Evolutionary conservation across 164 flowering plant genomes (phyloP).

Genomic region (Nymphaea colorata): DNA sequence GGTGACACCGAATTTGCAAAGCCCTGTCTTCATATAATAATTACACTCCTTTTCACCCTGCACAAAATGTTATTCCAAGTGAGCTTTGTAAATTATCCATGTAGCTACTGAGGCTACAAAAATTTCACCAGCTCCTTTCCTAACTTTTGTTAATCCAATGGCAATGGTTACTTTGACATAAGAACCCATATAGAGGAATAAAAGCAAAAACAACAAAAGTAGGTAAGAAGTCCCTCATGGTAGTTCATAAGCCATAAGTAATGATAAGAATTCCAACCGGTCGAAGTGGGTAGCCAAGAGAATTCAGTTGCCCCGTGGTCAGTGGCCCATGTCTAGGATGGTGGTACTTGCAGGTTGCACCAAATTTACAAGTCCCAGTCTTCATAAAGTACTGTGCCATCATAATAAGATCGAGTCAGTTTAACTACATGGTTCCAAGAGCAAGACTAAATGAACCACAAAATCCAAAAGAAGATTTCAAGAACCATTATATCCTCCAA

Average conservation of each 20-base stretch:
- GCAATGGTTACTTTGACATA: background rate
- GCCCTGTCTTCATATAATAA: slow-evolving; percentile 79
- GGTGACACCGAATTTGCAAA: slow-evolving; percentile 81
- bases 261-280: slow-evolving; percentile 42
- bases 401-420: background rate
- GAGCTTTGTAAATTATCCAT: background rate
- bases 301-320: slow-evolving; percentile 45
- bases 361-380: slow-evolving; percentile 90
- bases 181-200: background rate
- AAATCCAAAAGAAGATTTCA: no score
- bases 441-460: no score
- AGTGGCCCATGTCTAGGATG: slow-evolving; percentile 71
- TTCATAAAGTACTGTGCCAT: slow-evolving; percentile 68
- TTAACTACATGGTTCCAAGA: no score
- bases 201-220: background rate
- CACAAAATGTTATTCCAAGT: background rate
- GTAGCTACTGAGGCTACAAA: background rate
- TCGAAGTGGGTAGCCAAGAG: slow-evolving; percentile 74
- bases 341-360: slow-evolving; percentile 89
- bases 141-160: background rate
- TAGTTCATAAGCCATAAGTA: background rate
- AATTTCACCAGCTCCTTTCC: background rate
- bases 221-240: background rate
- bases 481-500: no score
- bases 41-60: slow-evolving; percentile 96